Conservation (phyloP, 2,329 filamentous ascomycete species). For the Cryphonectria radicalis region DNA sequence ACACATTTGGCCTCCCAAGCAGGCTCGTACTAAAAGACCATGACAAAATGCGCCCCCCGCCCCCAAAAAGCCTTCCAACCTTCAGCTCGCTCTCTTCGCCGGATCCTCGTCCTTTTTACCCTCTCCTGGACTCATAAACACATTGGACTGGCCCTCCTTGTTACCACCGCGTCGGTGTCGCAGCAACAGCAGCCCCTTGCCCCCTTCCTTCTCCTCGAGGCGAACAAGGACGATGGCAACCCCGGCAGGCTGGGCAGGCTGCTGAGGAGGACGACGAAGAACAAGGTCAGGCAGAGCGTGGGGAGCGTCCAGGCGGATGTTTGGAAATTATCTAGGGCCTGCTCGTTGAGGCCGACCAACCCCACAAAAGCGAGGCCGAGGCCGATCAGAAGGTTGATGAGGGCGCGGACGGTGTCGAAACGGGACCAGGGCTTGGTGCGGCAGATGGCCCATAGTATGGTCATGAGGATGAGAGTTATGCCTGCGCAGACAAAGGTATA, state of each 20-base stretch:
- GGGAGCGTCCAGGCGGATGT: slow-evolving; percentile 35
- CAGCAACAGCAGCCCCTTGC: neutral
- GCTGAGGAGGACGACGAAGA: slow-evolving; percentile 34
- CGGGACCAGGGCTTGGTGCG: slow-evolving; percentile 27
- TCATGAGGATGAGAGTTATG: slow-evolving; percentile 34
- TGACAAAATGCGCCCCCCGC: no score
- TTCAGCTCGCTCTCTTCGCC: neutral
- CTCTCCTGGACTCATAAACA: neutral
- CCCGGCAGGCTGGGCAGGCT: slow-evolving; percentile 33
- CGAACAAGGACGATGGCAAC: slow-evolving; percentile 31
- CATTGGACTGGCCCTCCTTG: no score
- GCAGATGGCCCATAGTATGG: slow-evolving; percentile 32
- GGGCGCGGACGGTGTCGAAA: slow-evolving; percentile 31
- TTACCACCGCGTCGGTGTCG: neutral
- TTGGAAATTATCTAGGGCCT: slow-evolving; percentile 16
- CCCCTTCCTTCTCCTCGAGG: slow-evolving; percentile 1
- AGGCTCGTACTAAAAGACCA: no score
- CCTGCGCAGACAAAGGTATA: slow-evolving; percentile 34
- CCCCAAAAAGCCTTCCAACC: no score
- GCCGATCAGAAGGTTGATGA: slow-evolving; percentile 32
- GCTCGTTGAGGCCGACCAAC: slow-evolving; percentile 29
- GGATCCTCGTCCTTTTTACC: neutral
- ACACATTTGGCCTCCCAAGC: no score
- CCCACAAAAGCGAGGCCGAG: slow-evolving; percentile 33
- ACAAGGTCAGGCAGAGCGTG: slow-evolving; percentile 34